Evolutionary conservation across 495 filamentous ascomycete species (phyloP).

Genomic region (Paragyromitra xinjiangensis): DNA sequence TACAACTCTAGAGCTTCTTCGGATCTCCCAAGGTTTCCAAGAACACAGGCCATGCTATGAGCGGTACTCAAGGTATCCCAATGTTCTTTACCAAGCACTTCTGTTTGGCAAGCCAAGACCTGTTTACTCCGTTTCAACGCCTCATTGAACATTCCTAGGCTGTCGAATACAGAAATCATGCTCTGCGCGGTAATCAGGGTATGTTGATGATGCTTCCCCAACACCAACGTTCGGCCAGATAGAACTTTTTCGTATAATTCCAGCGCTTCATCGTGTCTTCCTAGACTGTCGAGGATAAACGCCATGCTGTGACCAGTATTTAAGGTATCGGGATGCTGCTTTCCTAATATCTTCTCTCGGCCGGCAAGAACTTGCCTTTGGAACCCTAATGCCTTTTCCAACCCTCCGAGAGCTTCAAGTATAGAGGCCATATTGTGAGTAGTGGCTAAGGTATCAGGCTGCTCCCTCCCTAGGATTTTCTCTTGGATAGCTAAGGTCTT

Average conservation of each 20-base stretch:
- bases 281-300: not conserved
- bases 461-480: too few relatives aligned
- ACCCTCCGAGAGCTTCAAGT: not conserved
- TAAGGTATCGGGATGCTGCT: conserved; percentile 16
- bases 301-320: conserved; percentile 1
- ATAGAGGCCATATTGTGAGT: not conserved
- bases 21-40: not conserved
- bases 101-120: not conserved
- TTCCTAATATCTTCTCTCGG: conserved; percentile 31
- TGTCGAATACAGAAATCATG: not conserved
- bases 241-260: conserved; percentile 49
- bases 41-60: conserved; percentile 2
- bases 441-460: too few relatives aligned
- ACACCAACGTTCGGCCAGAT: conserved; percentile 29
- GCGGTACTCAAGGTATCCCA: conserved; percentile 33
- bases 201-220: not conserved
- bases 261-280: conserved; percentile 39
- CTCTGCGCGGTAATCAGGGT: not conserved
- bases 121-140: not conserved
- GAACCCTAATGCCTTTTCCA: conserved; percentile 43
- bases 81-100: conserved; percentile 46
- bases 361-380: conserved; percentile 35
- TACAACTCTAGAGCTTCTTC: conserved; percentile 20
- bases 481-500: too few relatives aligned
- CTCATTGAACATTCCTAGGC: not conserved